A percentile compares a stretch with the other conserved stretches of the same genome.
phyloP scores from a whole-genome alignment of 1,284 basidiomycete species.

The Uromyces viciae-fabae region DNA sequence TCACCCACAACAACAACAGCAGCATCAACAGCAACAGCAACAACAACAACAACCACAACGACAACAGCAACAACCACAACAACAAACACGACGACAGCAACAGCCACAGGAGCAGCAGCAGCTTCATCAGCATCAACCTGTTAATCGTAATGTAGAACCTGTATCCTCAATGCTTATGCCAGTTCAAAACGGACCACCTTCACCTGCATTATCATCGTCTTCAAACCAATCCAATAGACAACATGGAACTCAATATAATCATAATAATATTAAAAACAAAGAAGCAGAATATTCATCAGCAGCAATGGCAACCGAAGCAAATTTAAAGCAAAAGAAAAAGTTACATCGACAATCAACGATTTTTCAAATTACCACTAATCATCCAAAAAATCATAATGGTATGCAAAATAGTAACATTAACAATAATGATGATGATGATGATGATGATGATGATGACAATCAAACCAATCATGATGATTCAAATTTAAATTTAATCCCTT shows the following conservation, averaged over 20 bases:
- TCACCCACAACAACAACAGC: constrained; percentile 4
- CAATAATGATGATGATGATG: too few species aligned
- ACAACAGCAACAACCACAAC: constrained; percentile 1
- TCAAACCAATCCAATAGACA: neutral
- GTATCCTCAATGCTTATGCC: constrained; percentile 23
- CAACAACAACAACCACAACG: neutral
- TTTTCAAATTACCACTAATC: neutral
- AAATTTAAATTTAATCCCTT: neutral
- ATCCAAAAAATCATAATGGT: neutral
- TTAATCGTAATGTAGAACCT: neutral
- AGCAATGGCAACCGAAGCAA: constrained; percentile 5
- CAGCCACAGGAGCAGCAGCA: neutral
- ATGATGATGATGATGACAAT: too few species aligned
- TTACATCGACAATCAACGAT: neutral
- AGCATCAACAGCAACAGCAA: neutral
- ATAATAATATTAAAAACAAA: too few species aligned
- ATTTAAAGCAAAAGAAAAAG: neutral
- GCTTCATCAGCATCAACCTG: constrained; percentile 2
- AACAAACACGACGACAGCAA: neutral
- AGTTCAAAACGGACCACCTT: constrained; percentile 21
- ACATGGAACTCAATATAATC: neutral
- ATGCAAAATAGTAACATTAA: too few species aligned
- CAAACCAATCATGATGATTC: neutral
- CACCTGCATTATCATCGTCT: constrained; percentile 8
- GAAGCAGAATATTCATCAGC: too few species aligned